A percentile compares a stretch with the other conserved stretches of the same genome.
phyloP scores from a whole-genome alignment of 495 filamentous ascomycete species.

The Podospora conica region DNA sequence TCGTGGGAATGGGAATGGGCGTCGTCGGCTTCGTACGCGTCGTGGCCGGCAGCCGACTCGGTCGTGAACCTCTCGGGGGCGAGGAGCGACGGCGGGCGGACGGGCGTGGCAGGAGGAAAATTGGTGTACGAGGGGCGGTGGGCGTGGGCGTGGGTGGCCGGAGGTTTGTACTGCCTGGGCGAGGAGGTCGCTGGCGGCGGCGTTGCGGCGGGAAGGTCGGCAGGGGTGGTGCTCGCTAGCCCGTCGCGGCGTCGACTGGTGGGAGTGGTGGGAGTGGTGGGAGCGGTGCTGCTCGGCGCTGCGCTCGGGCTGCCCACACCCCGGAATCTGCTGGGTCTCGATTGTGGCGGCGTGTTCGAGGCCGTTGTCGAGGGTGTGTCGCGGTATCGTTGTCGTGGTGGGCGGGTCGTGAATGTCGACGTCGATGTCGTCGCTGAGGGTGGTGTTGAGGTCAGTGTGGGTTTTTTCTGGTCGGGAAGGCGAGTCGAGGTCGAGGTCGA shows the following conservation, averaged over 20 bases:
- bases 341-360: background rate
- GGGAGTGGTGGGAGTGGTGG: background rate
- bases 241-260: slow-evolving; percentile 13
- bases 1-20: slow-evolving; percentile 32
- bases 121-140: slow-evolving; percentile 14
- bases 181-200: slow-evolving; percentile 1
- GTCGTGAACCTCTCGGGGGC: slow-evolving; percentile 25
- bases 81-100: slow-evolving; percentile 34
- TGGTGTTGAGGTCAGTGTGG: slow-evolving; percentile 14
- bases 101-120: slow-evolving; percentile 21
- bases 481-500: slow-evolving; percentile 9
- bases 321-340: background rate
- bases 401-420: slow-evolving; percentile 1
- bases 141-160: slow-evolving; percentile 1
- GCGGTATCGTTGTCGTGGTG: too few relatives aligned
- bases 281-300: background rate
- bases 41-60: slow-evolving; percentile 15
- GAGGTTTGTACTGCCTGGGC: slow-evolving; percentile 9
- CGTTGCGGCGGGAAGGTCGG: background rate
- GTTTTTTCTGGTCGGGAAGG: background rate
- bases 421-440: slow-evolving; percentile 9
- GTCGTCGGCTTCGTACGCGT: slow-evolving; percentile 16
- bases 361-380: background rate
- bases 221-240: slow-evolving; percentile 11
- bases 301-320: background rate